phyloP scores from a whole-genome alignment of 73 alveolate genomes.

The Tetrahymena malaccensis region DNA sequence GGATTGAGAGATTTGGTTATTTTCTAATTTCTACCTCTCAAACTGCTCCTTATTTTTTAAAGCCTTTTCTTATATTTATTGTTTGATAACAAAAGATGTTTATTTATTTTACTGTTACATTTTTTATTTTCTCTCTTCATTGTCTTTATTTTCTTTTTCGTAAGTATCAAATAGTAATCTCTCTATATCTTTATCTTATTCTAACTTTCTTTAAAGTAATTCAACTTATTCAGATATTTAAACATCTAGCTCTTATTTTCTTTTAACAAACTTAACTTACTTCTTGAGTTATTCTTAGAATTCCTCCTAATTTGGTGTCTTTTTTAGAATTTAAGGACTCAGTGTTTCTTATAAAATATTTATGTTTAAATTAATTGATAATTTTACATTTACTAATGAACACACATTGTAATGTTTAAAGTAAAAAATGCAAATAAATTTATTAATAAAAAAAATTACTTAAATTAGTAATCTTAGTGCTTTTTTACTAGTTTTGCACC shows the following conservation, averaged over 20 bases:
- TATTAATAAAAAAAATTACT: background rate
- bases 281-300: background rate
- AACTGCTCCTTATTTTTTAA: background rate
- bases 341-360: background rate
- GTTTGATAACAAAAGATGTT: background rate
- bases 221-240: background rate
- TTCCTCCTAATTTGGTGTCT: background rate
- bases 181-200: background rate
- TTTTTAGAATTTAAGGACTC: background rate
- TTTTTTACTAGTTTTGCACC: background rate
- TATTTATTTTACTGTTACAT: background rate
- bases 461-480: background rate
- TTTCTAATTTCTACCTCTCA: background rate
- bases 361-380: background rate
- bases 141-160: background rate
- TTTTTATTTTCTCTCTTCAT: background rate
- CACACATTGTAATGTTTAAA: background rate
- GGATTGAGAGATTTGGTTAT: background rate
- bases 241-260: background rate
- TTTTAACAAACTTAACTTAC: background rate
- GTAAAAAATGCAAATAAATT: background rate
- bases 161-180: background rate
- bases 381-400: background rate
- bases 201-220: background rate
- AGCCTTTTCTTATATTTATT: background rate